Base-by-base conservation (phyloP, 192 early-diverging fungal genomes). In the Linnemannia zychae region DNA sequence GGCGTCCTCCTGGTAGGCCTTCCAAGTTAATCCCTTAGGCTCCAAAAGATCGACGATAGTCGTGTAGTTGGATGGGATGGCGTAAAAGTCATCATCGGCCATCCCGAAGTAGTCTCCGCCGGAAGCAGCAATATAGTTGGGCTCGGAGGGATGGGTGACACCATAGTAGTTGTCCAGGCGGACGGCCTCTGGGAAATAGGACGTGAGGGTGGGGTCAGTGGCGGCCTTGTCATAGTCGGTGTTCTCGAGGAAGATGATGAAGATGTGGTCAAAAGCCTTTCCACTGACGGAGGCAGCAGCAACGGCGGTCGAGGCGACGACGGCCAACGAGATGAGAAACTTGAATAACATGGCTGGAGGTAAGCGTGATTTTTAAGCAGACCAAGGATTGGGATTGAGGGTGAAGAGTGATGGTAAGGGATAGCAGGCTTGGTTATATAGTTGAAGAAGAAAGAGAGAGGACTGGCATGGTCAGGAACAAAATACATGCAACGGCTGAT, bases 41-140 rank as follows among this genome's bases (percentile, higher is more conserved):
- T 94, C 93, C 60, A 94, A 87, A 20, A 90, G 77, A 77, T 93
- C 93, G 28, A 89, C 90, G 28, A 91, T 87, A 71, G 87, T 78
- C 22, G 53, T 78, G 67, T 81, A 69, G 46, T 87, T 74, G 20
- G 71, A 60, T 67, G 87, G 88, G 71, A 95, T 84, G 79, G 88
- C 76, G 74, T 84, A 74, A 60, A 83, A 86, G 33, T 28, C 69
- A 86, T 94, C 91, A 57, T 89, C 82, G n/a, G 46, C 63, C 69
- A 89, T 84, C 52, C 92, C 92, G 49, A 88, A 81, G 79, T 82
- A 87, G 67, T 81, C 86, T 66, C 92, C 92, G 76, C 87, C 89
- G 52, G 89, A 78, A 57, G 91, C 91, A 24, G 92, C 92, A 75
- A 95, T 81, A 86, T 96, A 96, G 89, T 96, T 96, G 72, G 93